Percentiles rank a stretch among this genome's conserved stretches.
phyloP scores from a whole-genome alignment of 495 filamentous ascomycete species.

The Baudoinia panamericana region DNA sequence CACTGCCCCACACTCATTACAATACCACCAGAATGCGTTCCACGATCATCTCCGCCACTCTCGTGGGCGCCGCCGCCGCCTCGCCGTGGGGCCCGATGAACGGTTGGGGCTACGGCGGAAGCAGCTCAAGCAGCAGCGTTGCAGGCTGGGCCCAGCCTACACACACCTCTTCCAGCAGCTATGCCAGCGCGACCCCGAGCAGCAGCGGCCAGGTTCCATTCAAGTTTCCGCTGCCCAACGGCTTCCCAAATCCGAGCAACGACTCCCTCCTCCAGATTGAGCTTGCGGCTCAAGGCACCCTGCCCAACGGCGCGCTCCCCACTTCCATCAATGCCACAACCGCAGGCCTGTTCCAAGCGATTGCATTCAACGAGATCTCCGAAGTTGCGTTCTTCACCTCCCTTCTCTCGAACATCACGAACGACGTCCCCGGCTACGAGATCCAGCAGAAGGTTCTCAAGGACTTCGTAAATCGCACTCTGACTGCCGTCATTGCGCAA shows the following conservation, averaged over 20 bases:
- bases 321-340: constrained; percentile 35
- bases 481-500: constrained; percentile 35
- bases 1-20: neutral
- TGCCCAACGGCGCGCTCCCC: constrained; percentile 45
- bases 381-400: constrained; percentile 56
- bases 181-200: neutral
- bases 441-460: constrained; percentile 14
- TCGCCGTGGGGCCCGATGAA: constrained; percentile 3
- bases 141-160: too few species aligned
- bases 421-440: constrained; percentile 36
- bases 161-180: neutral
- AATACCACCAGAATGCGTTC: neutral
- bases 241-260: constrained; percentile 42
- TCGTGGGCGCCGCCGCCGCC: constrained; percentile 8
- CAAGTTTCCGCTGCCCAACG: constrained; percentile 35
- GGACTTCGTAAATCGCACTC: constrained; percentile 33
- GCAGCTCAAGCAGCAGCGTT: too few species aligned
- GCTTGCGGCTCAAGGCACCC: constrained; percentile 42
- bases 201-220: constrained; percentile 12
- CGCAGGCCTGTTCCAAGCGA: constrained; percentile 39
- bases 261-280: constrained; percentile 38
- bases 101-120: neutral
- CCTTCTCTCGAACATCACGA: constrained; percentile 50
- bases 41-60: constrained; percentile 1
- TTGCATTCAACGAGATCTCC: constrained; percentile 54